Base-by-base conservation (phyloP, 2,329 filamentous ascomycete genomes). In the Aureobasidium mangrovei region DNA sequence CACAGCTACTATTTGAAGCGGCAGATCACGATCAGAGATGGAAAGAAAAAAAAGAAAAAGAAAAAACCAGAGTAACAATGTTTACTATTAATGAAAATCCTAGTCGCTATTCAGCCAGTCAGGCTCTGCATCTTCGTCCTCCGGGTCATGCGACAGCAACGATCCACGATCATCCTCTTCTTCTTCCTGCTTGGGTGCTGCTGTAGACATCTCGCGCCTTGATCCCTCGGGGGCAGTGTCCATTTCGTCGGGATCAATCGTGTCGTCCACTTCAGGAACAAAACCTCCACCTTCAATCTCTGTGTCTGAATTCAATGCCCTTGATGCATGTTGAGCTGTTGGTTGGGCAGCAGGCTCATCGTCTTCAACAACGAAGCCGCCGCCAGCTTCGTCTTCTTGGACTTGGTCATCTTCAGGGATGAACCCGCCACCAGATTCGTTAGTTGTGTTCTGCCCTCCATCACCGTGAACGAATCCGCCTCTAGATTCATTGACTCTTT, bases 81-180 rank as follows among this genome's bases (percentile, higher is more conserved):
- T 35, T 35, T 7, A 35, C 18, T 18, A 18, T 18, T 1, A 18
- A 18, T 18, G 18, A 18, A 18, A 18, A 18, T 18, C 18, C 38
- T 51, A 54, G 31, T 54, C 53, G 32, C 53, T 54, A 48, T 48
- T 7, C 45, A 84, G 64, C 81, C 81, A 84, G 41, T 84, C 80
- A 3, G 81, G 81, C 58, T 84, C 80, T 2, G 80, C 80, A 63
- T 84, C 81, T 47, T 83, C 79, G 60, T 84, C 81, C 32, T 84
- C 81, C 0, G 81, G 81, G 60, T 84, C 81, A 60, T 84, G 77
- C 1, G 80, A 79, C 6, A 80, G 66, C 44, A 83, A 63, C 4
- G 78, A 82, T 0, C 72, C 75, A 39, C 69, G 65, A 36, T 80
- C 76, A 61, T 60, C 3, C 62, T 64, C 5, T 4, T 54, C 58